These are phyloP conservation scores for Arthrobotrys iridis DNA, from an alignment of 2,329 filamentous ascomycete species.

Conservation along the genomic window DNA sequence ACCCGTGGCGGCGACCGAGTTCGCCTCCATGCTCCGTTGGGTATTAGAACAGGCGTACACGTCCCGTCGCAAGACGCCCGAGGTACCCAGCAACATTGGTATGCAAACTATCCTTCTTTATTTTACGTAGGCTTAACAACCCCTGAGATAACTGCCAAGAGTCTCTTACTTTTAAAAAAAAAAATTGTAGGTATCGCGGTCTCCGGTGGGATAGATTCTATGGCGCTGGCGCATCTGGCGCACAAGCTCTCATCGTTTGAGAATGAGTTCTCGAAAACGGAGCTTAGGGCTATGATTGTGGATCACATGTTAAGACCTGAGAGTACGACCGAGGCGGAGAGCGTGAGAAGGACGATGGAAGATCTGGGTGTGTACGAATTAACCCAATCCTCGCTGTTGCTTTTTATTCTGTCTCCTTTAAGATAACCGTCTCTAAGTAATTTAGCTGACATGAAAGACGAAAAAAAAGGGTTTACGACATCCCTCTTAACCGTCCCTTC, in stretches of 20 bases:
- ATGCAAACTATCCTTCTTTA: not conserved
- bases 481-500: not conserved
- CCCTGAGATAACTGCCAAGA: not conserved
- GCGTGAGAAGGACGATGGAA: constrained; percentile 63
- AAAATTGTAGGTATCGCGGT: constrained; percentile 74
- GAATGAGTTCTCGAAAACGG: constrained; percentile 20
- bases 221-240: constrained; percentile 86
- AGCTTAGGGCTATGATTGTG: constrained; percentile 62
- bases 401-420: not conserved
- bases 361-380: not conserved
- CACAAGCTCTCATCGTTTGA: constrained; percentile 61
- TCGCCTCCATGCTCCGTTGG: constrained; percentile 5
- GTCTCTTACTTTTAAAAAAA: not conserved
- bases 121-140: not conserved
- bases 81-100: constrained; percentile 40
- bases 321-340: constrained; percentile 67
- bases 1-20: constrained; percentile 7
- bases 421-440: not conserved
- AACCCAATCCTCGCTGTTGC: too few relatives aligned
- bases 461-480: not conserved
- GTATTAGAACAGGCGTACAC: not conserved
- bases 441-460: too few relatives aligned
- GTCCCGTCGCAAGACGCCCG: not conserved
- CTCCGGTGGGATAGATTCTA: constrained; percentile 96
- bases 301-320: constrained; percentile 67